Evolutionary conservation across 768 basidiomycete genomes (phyloP).

Genomic region (Mycena vitilis): DNA sequence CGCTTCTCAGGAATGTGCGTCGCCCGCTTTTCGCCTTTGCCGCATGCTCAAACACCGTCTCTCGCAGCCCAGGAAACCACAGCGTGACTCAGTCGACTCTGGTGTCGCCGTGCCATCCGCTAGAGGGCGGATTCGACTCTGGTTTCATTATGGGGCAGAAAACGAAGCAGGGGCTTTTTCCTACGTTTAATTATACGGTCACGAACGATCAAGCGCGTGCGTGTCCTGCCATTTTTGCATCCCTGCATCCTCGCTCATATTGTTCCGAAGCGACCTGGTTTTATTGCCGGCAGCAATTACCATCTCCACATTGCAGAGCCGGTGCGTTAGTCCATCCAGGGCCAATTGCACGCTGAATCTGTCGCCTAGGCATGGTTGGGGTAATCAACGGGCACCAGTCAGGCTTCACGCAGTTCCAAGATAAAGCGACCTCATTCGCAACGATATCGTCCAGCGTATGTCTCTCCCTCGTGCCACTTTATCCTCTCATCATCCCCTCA

Average conservation of each 20-base stretch:
- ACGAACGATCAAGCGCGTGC: not conserved
- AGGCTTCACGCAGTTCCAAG: not conserved
- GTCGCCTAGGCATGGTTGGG: constrained; percentile 8
- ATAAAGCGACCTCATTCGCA: not conserved
- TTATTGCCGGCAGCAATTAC: not conserved
- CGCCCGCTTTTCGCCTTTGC: not conserved
- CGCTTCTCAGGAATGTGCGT: constrained; percentile 16
- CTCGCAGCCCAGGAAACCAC: constrained; percentile 8
- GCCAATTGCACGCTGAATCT: not conserved
- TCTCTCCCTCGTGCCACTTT: not conserved
- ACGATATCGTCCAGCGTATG: not conserved
- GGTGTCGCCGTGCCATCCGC: not conserved
- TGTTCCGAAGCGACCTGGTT: not conserved
- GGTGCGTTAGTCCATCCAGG: not conserved
- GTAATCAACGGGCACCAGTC: not conserved
- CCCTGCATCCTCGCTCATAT: not conserved
- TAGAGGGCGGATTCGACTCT: not conserved
- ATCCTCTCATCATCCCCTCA: not conserved
- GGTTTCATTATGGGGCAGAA: not conserved
- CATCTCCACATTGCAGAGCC: not conserved
- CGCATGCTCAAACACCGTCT: not conserved
- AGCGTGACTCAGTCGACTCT: constrained; percentile 1
- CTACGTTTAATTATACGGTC: not conserved
- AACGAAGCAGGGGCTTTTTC: not conserved
- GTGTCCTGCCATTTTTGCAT: not conserved